phyloP scores from a whole-genome alignment of 495 filamentous ascomycete species.

The Aspergillus steynii region DNA sequence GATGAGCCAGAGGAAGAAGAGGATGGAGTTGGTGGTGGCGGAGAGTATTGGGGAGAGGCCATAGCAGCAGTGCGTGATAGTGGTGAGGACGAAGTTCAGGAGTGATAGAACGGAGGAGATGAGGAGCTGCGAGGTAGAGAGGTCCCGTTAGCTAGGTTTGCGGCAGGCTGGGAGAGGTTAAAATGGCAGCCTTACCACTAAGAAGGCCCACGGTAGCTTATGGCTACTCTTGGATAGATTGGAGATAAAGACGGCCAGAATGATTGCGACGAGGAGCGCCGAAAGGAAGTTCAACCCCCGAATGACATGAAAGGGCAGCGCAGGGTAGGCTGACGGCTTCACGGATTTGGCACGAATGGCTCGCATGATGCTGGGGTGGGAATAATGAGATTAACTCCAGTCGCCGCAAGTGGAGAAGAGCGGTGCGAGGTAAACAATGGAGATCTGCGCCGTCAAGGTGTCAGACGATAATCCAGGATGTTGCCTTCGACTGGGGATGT shows the following conservation, averaged over 20 bases:
- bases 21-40: constrained; percentile 49
- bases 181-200: constrained; percentile 49
- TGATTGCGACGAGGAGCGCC: constrained; percentile 54
- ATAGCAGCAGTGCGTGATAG: constrained; percentile 55
- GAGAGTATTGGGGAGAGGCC: constrained; percentile 59
- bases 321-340: constrained; percentile 58
- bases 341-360: constrained; percentile 38
- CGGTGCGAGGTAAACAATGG: not conserved
- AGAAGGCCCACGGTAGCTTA: constrained; percentile 63
- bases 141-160: constrained; percentile 7
- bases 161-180: not conserved
- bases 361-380: constrained; percentile 6
- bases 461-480: not conserved
- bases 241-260: constrained; percentile 63
- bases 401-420: not conserved
- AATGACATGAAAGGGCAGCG: constrained; percentile 58
- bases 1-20: constrained; percentile 58
- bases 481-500: not conserved
- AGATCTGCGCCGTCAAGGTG: constrained; percentile 1
- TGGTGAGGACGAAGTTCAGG: constrained; percentile 51
- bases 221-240: constrained; percentile 55
- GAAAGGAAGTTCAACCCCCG: constrained; percentile 53
- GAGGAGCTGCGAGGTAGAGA: constrained; percentile 46
- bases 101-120: constrained; percentile 56
- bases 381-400: constrained; percentile 1